Conservation (phyloP, 2,329 filamentous ascomycete genomes). For the Bertia moriformis region DNA sequence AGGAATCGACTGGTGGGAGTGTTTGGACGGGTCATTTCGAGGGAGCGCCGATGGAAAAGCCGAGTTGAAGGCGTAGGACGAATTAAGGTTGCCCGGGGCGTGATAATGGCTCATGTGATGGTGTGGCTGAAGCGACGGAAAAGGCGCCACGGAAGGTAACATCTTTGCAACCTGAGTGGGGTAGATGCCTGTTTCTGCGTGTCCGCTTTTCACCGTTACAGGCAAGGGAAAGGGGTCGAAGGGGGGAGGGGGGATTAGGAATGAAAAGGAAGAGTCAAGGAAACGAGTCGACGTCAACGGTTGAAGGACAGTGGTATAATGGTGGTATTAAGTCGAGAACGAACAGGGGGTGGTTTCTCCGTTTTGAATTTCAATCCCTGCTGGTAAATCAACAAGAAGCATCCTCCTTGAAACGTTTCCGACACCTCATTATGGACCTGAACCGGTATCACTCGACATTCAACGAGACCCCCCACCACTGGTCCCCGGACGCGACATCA, state of each 20-base stretch:
- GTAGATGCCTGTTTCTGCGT: too few species aligned
- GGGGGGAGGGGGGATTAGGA: too few species aligned
- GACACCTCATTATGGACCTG: constrained; percentile 1
- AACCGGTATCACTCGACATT: too few species aligned
- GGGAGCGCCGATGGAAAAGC: not conserved
- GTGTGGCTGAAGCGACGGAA: not conserved
- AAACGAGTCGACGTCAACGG: too few species aligned
- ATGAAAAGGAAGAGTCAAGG: too few species aligned
- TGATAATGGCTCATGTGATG: not conserved
- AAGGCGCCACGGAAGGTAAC: not conserved
- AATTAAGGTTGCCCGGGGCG: not conserved
- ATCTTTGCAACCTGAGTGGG: too few species aligned
- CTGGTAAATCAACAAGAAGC: not conserved
- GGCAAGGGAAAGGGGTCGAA: too few species aligned
- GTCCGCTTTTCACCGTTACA: too few species aligned
- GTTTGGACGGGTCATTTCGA: not conserved
- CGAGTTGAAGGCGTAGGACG: not conserved
- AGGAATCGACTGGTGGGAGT: not conserved
- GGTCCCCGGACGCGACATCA: not conserved
- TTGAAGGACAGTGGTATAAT: too few species aligned
- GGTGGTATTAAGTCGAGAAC: too few species aligned
- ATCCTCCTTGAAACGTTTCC: constrained; percentile 1
- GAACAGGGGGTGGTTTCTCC: too few species aligned
- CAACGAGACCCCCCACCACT: not conserved
- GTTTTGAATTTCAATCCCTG: too few species aligned